Evolutionary conservation across 306 rosid genomes (phyloP), one percentile per base, ranked within the genome.

Genomic region (Carpinus fangiana): DNA sequence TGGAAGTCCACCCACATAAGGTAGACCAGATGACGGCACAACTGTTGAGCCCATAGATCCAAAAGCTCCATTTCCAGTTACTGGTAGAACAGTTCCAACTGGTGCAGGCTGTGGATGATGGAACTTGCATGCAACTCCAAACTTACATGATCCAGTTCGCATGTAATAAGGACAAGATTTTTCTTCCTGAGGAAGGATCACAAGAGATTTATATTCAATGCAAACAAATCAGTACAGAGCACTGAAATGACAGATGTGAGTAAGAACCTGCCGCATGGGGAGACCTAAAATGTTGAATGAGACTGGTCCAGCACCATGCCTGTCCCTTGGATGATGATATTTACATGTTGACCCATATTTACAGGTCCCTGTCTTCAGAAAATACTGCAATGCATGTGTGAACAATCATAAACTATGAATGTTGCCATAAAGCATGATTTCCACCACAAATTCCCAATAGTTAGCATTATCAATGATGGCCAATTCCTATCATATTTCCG

Each of bases 321-420:
- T 88, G 86, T 94, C 98, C 86, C 88, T 90, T 73, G 97, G 98
- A 73, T 94, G 98, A 84, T 94, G 98, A 83, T 92, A 94, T 86
- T 94, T 94, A 86, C 98, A 94, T 18, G 98, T 90, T 41, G 96
- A 78, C 76, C 98, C 97, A 87, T 94, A 94, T 83, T 94, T 94
- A 89, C 98, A 94, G 72, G 97, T 94, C 80, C 98, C 97, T 52
- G 98, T 94, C 94, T 92, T 94, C 88, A 94, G 91, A 86, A 89
- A 94, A 85, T 94, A 94, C 98, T 94, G 93, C 88, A 83, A 80
- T 57, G 76, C 56, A 68, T 69, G 72, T 80, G 72, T 51, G 81
- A 55, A 43, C 50, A 72, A 55, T 67, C 60, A 82, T 72, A 64
- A 65, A 81, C 68, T 52, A 62, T 60, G 34, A 64, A 71, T 14